These are phyloP conservation scores for Penicillium freii DNA, from an alignment of 2,329 filamentous ascomycete genomes.

Conservation along the genomic window DNA sequence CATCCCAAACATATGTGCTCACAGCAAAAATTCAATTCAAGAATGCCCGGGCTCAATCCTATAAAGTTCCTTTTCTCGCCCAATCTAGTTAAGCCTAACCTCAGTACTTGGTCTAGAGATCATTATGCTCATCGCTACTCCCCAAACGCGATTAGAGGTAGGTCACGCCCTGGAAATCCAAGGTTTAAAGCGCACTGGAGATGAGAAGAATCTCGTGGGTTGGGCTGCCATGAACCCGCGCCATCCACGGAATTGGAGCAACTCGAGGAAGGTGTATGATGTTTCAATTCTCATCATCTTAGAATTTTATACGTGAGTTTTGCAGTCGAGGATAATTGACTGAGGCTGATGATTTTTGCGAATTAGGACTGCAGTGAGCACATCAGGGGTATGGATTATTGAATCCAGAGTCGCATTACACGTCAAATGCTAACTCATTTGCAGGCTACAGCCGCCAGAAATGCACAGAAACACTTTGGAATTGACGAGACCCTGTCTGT, in stretches of 20 bases:
- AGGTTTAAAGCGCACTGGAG: neutral
- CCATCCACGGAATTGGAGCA: neutral
- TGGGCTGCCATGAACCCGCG: neutral
- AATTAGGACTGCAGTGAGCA: too few relatives aligned
- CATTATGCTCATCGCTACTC: neutral
- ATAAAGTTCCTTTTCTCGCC: neutral
- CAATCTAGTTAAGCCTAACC: neutral
- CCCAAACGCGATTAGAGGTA: neutral
- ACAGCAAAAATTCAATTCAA: neutral
- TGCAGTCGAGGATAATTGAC: neutral
- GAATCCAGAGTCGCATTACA: neutral
- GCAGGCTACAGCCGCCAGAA: neutral
- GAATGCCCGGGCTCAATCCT: neutral
- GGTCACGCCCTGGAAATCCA: neutral
- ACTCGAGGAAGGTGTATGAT: neutral
- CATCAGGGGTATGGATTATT: too few relatives aligned
- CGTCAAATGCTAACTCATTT: neutral
- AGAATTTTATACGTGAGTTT: too few relatives aligned
- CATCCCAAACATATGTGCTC: neutral
- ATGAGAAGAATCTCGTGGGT: neutral
- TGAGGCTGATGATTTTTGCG: too few relatives aligned
- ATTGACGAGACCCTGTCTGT: neutral
- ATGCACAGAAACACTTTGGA: neutral
- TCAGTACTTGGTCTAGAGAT: neutral
- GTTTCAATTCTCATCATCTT: neutral